Conservation (phyloP, 129 eudicot species). For the Heracleum sosnowskyi region DNA sequence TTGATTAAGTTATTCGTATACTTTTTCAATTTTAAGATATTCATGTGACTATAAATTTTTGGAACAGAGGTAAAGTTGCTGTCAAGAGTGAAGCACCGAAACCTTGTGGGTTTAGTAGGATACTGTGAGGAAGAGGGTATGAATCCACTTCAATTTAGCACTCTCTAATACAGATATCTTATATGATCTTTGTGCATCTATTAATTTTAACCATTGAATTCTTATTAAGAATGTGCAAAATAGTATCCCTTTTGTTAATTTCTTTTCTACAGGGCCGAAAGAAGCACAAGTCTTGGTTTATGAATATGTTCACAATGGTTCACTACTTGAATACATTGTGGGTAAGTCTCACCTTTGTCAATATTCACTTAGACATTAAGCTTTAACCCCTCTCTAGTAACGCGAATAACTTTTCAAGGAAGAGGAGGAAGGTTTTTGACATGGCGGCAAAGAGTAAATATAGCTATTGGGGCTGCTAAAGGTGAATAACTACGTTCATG, state of each 20-base stretch:
- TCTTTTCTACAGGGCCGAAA: slow-evolving; percentile 27
- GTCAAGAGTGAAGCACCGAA: slow-evolving; percentile 69
- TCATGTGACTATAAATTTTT: background rate
- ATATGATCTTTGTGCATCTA: background rate
- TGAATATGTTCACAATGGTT: slow-evolving; percentile 66
- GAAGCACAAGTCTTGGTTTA: slow-evolving; percentile 59
- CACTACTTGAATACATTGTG: slow-evolving; percentile 61
- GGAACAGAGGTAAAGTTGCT: slow-evolving; percentile 60
- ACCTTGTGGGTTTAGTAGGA: slow-evolving; percentile 67
- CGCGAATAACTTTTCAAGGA: slow-evolving; percentile 28
- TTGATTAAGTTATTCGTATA: background rate
- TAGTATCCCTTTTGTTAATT: background rate
- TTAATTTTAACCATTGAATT: background rate
- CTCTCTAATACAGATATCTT: background rate
- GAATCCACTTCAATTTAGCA: background rate
- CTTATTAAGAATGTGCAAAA: background rate
- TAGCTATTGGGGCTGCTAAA: slow-evolving; percentile 84
- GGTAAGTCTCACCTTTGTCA: slow-evolving; percentile 31
- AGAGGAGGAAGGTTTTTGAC: slow-evolving; percentile 55
- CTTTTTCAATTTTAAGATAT: background rate
- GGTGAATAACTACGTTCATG: slow-evolving; percentile 23
- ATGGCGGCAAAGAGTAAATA: slow-evolving; percentile 69
- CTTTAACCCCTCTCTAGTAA: background rate
- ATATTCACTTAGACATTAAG: background rate
- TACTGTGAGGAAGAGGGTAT: slow-evolving; percentile 65